Conservation (phyloP, 352 stramenopile genomes). For the Thalassiosira oceanica region DNA sequence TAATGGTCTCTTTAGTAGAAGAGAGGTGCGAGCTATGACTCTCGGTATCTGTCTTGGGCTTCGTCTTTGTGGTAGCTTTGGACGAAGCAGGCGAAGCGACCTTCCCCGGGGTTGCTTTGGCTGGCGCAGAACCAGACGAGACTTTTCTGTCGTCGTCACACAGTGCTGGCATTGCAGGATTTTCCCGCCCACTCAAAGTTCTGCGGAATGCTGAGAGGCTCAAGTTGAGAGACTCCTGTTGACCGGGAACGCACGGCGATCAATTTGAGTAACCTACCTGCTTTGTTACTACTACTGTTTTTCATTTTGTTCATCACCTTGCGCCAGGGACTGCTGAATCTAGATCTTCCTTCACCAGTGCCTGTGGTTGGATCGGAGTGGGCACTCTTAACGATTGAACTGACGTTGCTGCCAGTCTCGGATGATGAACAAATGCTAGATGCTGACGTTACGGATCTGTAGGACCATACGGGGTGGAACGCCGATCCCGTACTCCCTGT, state of each 20-base stretch:
- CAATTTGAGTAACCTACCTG: neutral
- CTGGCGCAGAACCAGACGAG: neutral
- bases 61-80: neutral
- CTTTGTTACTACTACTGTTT: neutral
- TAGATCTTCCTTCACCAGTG: neutral
- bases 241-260: neutral
- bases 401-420: neutral
- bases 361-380: neutral
- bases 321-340: neutral
- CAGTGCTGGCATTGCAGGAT: conserved; percentile 20
- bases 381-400: neutral
- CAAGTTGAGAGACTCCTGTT: too few species aligned
- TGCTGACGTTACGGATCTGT: conserved; percentile 7
- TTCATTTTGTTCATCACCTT: neutral
- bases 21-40: neutral
- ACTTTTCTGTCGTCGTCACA: conserved; percentile 14
- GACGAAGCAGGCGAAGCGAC: neutral
- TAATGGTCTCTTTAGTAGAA: neutral
- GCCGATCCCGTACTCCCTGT: conserved; percentile 9
- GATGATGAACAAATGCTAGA: neutral
- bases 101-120: neutral
- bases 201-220: too few species aligned
- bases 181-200: conserved; percentile 24
- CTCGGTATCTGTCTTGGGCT: neutral
- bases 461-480: conserved; percentile 13